These are phyloP conservation scores for Brettanomyces sp. DNA, from an alignment of 805 yeast genomes.

Conservation along the genomic window DNA sequence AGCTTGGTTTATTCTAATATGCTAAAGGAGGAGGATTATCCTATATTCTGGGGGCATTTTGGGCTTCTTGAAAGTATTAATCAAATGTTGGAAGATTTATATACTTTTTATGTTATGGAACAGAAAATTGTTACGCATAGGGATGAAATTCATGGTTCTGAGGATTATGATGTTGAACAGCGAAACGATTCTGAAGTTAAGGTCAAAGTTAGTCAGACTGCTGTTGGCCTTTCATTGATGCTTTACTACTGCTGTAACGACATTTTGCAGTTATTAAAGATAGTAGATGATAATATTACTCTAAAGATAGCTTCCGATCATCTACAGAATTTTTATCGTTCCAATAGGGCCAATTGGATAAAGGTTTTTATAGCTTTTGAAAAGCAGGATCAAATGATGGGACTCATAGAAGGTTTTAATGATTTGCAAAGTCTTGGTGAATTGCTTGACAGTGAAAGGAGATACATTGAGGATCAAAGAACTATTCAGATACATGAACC, in stretches of 20 bases:
- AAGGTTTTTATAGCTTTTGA: constrained; percentile 41
- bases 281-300: not conserved
- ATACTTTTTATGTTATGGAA: no score
- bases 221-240: constrained; percentile 14
- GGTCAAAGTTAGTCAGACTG: constrained; percentile 8
- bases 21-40: constrained; percentile 2
- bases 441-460: constrained; percentile 37
- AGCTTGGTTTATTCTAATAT: constrained; percentile 2
- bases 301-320: not conserved
- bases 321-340: constrained; percentile 5
- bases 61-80: constrained; percentile 13
- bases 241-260: constrained; percentile 17
- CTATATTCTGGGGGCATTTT: constrained; percentile 11
- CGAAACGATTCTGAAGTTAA: constrained; percentile 3
- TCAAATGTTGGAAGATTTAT: constrained; percentile 5
- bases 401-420: constrained; percentile 53
- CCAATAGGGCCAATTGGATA: constrained; percentile 43
- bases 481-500: constrained; percentile 19
- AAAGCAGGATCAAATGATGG: constrained; percentile 43
- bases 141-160: no score
- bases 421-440: constrained; percentile 60
- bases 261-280: constrained; percentile 1
- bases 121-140: no score
- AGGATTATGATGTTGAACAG: no score
- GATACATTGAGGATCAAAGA: constrained; percentile 12